Conservation (phyloP, 1,284 basidiomycete species). For the Tremellales sp. region DNA sequence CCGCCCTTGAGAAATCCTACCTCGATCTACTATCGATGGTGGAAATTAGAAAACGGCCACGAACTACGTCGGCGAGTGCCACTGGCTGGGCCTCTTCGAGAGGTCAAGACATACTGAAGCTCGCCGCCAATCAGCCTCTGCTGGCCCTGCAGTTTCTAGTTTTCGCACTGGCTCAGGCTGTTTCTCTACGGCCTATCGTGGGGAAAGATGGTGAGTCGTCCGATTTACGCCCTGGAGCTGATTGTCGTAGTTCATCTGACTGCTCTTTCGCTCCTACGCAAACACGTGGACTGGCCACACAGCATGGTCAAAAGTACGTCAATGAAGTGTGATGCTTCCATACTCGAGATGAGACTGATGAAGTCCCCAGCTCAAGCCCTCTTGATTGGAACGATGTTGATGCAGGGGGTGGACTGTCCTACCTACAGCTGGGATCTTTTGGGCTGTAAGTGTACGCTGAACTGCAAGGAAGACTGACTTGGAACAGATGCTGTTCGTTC, state of each 20-base stretch:
- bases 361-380: slow-evolving; percentile 15
- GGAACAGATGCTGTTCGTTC: slow-evolving; percentile 16
- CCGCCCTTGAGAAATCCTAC: slow-evolving; percentile 2
- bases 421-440: slow-evolving; percentile 16
- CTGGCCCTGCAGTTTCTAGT: slow-evolving; percentile 16
- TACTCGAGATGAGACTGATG: neutral
- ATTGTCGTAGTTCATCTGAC: slow-evolving; percentile 4
- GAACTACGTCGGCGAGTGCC: too few species aligned
- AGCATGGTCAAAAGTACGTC: slow-evolving; percentile 12
- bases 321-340: too few species aligned
- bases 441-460: slow-evolving; percentile 16
- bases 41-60: too few species aligned
- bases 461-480: neutral
- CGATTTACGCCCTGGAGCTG: too few species aligned
- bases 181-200: slow-evolving; percentile 6
- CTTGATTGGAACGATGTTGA: slow-evolving; percentile 13
- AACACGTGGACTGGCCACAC: slow-evolving; percentile 19
- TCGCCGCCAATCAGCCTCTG: slow-evolving; percentile 10
- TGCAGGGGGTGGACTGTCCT: slow-evolving; percentile 21
- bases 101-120: slow-evolving; percentile 1
- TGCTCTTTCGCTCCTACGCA: slow-evolving; percentile 12
- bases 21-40: slow-evolving; percentile 2
- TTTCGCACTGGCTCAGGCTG: slow-evolving; percentile 14
- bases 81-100: too few species aligned
- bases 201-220: neutral